phyloP scores from a whole-genome alignment of 345 rosid genomes.

The Salix udensis region DNA sequence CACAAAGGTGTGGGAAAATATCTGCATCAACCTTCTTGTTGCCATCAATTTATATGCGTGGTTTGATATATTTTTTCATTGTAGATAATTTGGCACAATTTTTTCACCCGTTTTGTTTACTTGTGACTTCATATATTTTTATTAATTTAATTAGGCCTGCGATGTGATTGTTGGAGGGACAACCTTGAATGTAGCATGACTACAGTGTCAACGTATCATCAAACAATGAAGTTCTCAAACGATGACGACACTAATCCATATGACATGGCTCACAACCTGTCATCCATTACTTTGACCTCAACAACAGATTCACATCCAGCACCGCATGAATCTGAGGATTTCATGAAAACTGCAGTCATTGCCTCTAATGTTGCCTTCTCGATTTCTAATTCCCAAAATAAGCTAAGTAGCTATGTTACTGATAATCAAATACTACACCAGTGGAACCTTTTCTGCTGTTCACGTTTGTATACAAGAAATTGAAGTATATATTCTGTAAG shows the following conservation, averaged over 20 bases:
- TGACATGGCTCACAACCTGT: background rate
- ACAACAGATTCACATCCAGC: background rate
- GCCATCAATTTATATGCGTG: too few relatives aligned
- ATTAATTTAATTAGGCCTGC: background rate
- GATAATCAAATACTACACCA: background rate
- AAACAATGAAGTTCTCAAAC: background rate
- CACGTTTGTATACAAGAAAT: background rate
- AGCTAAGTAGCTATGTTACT: background rate
- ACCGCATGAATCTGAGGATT: background rate
- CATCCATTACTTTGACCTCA: background rate
- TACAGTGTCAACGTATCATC: background rate
- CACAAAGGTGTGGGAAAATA: too few relatives aligned
- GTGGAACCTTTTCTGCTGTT: background rate
- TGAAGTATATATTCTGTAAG: background rate
- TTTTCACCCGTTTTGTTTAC: too few relatives aligned
- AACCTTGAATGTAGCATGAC: background rate
- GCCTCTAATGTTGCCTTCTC: background rate
- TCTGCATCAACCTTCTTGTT: too few relatives aligned
- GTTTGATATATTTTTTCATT: too few relatives aligned
- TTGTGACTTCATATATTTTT: background rate
- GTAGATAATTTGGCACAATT: too few relatives aligned
- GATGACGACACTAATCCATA: background rate
- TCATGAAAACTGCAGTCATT: background rate
- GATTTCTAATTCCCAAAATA: background rate
- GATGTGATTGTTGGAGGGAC: background rate